A percentile compares a stretch with the other conserved stretches of the same genome.
phyloP scores from a whole-genome alignment of 2,329 filamentous ascomycete genomes.

The Corniculantispora saksenae region DNA sequence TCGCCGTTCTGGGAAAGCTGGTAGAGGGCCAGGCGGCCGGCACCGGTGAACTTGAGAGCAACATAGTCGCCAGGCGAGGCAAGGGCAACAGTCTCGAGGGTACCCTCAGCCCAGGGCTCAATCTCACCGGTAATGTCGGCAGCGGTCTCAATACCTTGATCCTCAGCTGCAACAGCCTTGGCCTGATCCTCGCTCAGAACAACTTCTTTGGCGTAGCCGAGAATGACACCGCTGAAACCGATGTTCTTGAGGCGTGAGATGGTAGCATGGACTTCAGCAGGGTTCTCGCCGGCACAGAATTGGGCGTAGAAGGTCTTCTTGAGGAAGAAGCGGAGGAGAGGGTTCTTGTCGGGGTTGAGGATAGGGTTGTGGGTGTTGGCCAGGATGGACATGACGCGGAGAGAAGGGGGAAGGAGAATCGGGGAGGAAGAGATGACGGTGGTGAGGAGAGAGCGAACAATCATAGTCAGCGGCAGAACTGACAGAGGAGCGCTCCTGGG shows the following conservation, averaged over 20 bases:
- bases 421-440: slow-evolving; percentile 70
- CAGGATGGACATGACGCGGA: slow-evolving; percentile 67
- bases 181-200: slow-evolving; percentile 63
- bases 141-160: slow-evolving; percentile 50
- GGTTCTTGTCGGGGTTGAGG: slow-evolving; percentile 75
- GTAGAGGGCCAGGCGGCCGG: slow-evolving; percentile 71
- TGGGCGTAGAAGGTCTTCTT: slow-evolving; percentile 87
- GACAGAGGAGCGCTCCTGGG: slow-evolving; percentile 54
- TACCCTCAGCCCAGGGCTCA: slow-evolving; percentile 70
- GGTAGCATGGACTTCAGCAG: slow-evolving; percentile 65
- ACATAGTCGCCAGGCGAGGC: slow-evolving; percentile 65
- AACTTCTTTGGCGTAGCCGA: slow-evolving; percentile 82
- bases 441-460: slow-evolving; percentile 70
- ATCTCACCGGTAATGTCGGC: slow-evolving; percentile 61
- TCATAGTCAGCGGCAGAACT: slow-evolving; percentile 64
- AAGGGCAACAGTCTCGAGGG: slow-evolving; percentile 71
- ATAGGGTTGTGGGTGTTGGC: slow-evolving; percentile 67
- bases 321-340: slow-evolving; percentile 66
- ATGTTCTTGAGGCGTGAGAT: slow-evolving; percentile 67
- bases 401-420: slow-evolving; percentile 67
- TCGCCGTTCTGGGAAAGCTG: slow-evolving; percentile 63
- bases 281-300: slow-evolving; percentile 83
- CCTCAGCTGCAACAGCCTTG: slow-evolving; percentile 42
- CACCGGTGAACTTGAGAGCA: slow-evolving; percentile 77
- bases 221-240: slow-evolving; percentile 80